Conservation (phyloP, 257 asterid species). For the Nicotiana paniculata region DNA sequence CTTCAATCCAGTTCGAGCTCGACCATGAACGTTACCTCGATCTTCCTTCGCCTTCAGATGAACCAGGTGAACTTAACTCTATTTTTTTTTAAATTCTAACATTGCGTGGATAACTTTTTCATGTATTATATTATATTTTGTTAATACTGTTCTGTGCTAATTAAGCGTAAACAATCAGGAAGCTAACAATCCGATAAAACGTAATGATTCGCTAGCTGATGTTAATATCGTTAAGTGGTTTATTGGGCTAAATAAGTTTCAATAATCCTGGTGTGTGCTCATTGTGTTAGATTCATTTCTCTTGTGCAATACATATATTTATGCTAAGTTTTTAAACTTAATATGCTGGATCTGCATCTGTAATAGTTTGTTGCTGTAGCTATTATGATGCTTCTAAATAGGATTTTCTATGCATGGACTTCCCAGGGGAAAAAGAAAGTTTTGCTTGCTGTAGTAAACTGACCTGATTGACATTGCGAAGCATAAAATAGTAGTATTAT, state of each 20-base stretch:
- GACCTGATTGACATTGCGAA: not conserved
- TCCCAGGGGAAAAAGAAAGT: too few relatives aligned
- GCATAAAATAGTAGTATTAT: not conserved
- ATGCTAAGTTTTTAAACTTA: not conserved
- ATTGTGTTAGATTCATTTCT: too few relatives aligned
- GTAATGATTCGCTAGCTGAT: not conserved
- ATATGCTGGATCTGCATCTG: not conserved
- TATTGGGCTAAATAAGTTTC: not conserved
- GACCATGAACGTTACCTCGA: constrained; percentile 80
- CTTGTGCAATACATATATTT: not conserved
- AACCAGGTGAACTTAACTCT: constrained; percentile 39
- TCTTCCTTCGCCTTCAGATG: constrained; percentile 47
- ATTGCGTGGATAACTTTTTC: not conserved
- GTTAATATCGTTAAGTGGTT: not conserved
- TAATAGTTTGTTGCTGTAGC: not conserved
- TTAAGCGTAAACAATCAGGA: not conserved
- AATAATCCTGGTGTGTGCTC: too few relatives aligned
- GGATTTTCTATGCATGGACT: not conserved
- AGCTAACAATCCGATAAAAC: not conserved
- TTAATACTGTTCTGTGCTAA: not conserved
- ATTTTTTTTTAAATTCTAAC: not conserved
- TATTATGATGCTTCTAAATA: not conserved
- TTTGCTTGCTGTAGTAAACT: not conserved
- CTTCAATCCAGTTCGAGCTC: constrained; percentile 43
- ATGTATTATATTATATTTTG: not conserved